A percentile compares a stretch with the other conserved stretches of the same genome.
phyloP scores from a whole-genome alignment of 2,329 filamentous ascomycete genomes.

The Penicillium italicum region DNA sequence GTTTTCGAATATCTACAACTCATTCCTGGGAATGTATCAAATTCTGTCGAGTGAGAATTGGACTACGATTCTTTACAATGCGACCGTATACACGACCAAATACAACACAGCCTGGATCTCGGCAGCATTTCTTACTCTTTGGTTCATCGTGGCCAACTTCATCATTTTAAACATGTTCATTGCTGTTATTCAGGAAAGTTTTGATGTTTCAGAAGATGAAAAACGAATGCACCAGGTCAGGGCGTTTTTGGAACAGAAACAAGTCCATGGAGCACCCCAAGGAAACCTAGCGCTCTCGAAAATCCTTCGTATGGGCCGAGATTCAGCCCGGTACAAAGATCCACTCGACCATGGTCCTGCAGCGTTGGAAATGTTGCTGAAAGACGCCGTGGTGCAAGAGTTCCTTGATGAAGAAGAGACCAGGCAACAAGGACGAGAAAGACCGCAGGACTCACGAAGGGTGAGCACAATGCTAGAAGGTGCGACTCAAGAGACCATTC shows the following conservation, averaged over 20 bases:
- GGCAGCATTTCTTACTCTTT: conserved; percentile 83
- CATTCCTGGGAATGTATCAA: conserved; percentile 97
- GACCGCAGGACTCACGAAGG: conserved; percentile 27
- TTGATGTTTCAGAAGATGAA: conserved; percentile 96
- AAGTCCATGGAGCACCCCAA: conserved; percentile 65
- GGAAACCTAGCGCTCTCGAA: conserved; percentile 64
- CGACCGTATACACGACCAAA: conserved; percentile 64
- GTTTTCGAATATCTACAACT: conserved; percentile 90
- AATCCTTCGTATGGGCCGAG: conserved; percentile 60
- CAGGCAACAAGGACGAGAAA: conserved; percentile 10
- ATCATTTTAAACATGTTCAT: conserved; percentile 99
- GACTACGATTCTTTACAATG: conserved; percentile 81
- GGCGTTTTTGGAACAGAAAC: conserved; percentile 87
- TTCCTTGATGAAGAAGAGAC: conserved; percentile 74
- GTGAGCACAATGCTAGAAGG: conserved; percentile 29
- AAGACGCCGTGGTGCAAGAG: conserved; percentile 90
- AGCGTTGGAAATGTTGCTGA: conserved; percentile 92
- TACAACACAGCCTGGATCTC: conserved; percentile 86
- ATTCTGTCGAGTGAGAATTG: conserved; percentile 94
- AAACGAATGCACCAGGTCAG: conserved; percentile 96
- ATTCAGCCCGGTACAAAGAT: conserved; percentile 63
- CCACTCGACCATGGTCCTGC: conserved; percentile 88
- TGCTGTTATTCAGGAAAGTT: conserved; percentile 99
- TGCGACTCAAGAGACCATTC: conserved; percentile 44
- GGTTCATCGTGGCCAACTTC: conserved; percentile 94